These are phyloP conservation scores for Neurospora sp. DNA, from an alignment of 495 filamentous ascomycete genomes.

Conservation along the genomic window DNA sequence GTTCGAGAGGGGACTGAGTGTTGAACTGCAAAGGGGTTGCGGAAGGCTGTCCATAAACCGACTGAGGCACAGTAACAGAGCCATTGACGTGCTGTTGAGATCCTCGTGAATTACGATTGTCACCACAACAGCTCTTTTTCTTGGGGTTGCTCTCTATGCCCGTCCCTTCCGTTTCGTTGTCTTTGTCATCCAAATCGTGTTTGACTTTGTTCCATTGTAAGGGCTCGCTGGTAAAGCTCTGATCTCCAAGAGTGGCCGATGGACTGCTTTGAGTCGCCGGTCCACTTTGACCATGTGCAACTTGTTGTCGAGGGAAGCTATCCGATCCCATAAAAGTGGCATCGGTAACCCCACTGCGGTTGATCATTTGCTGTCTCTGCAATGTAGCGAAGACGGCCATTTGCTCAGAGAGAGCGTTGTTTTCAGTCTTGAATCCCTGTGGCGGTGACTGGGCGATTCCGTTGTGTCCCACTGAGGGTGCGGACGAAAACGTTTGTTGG, in stretches of 20 bases:
- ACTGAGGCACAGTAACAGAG: slow-evolving; percentile 5
- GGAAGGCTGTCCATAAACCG: slow-evolving; percentile 6
- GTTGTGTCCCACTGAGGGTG: neutral
- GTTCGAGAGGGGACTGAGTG: slow-evolving; percentile 2
- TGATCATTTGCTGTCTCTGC: neutral
- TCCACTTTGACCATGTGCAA: neutral
- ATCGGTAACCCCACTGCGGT: neutral
- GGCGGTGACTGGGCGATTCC: neutral
- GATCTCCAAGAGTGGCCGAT: neutral
- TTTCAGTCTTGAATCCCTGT: slow-evolving; percentile 11
- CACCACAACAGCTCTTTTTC: slow-evolving; percentile 3
- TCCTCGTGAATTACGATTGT: neutral
- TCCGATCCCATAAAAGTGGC: neutral
- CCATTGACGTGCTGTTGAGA: neutral
- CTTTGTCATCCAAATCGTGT: neutral
- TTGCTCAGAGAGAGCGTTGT: slow-evolving; percentile 4
- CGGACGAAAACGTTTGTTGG: neutral
- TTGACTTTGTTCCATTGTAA: neutral
- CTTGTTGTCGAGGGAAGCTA: neutral
- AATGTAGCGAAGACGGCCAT: neutral
- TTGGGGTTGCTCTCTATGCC: neutral
- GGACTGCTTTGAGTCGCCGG: neutral
- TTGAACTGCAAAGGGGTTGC: slow-evolving; percentile 8
- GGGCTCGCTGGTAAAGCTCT: neutral
- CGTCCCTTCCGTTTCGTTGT: neutral